phyloP scores from a whole-genome alignment of 1,139 yeast species.

The Candida sanyaensis region DNA sequence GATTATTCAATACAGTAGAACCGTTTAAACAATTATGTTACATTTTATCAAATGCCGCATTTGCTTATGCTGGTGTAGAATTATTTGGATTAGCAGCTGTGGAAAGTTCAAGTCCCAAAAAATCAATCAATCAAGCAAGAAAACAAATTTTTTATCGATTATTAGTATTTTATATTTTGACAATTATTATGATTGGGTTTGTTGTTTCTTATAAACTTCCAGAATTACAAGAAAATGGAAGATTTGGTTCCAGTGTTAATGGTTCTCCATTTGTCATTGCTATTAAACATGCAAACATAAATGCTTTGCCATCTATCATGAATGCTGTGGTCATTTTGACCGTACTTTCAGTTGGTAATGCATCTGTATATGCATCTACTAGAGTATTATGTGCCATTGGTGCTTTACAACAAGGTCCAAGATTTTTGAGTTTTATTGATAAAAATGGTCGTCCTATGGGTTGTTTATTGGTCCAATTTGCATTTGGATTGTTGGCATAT shows the following conservation, averaged over 20 bases:
- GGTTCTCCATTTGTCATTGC: conserved; percentile 46
- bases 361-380: conserved; percentile 38
- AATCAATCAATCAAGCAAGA: conserved; percentile 34
- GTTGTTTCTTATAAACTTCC: conserved; percentile 30
- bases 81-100: conserved; percentile 39
- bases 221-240: conserved; percentile 14
- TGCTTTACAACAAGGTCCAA: conserved; percentile 36
- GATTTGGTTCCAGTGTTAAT: conserved; percentile 24
- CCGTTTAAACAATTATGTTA: conserved; percentile 29
- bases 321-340: conserved; percentile 35
- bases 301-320: conserved; percentile 34
- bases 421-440: conserved; percentile 31
- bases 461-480: conserved; percentile 26
- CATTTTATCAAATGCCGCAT: conserved; percentile 26
- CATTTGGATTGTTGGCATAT: conserved; percentile 32
- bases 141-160: conserved; percentile 39
- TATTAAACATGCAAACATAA: conserved; percentile 30
- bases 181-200: conserved; percentile 33
- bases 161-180: conserved; percentile 29
- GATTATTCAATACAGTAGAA: conserved; percentile 27
- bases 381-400: conserved; percentile 38
- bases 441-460: conserved; percentile 37
- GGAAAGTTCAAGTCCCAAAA: conserved; percentile 34
- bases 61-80: conserved; percentile 30
- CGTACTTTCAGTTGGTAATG: conserved; percentile 36